Conservation (phyloP, 2,329 filamentous ascomycete species). For the Fusarium acutatum region DNA sequence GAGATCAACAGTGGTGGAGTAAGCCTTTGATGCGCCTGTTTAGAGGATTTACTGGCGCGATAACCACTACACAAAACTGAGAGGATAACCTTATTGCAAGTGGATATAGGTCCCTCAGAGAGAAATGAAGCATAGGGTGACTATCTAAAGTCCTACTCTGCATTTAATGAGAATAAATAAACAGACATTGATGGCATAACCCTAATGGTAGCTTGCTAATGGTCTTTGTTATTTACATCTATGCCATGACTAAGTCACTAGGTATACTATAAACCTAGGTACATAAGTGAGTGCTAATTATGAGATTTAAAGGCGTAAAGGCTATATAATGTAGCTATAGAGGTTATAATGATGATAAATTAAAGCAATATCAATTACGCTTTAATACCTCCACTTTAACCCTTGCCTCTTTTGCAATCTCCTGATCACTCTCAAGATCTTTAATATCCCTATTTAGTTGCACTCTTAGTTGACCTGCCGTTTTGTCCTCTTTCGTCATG, state of each 20-base stretch:
- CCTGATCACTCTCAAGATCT: not conserved
- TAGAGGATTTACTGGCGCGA: not conserved
- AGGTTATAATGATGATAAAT: too few relatives aligned
- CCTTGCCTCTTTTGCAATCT: not conserved
- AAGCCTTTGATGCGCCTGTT: not conserved
- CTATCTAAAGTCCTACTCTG: not conserved
- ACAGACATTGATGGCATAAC: not conserved
- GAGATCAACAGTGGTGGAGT: fast-evolving
- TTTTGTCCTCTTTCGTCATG: not conserved
- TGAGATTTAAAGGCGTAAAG: not conserved
- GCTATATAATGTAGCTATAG: not conserved
- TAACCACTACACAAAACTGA: fast-evolving
- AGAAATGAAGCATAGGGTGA: not conserved
- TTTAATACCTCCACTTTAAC: not conserved
- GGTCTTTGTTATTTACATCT: not conserved
- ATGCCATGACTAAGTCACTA: fast-evolving
- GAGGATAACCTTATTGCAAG: not conserved
- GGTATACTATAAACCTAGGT: not conserved
- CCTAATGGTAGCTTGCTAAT: not conserved
- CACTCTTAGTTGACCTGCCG: not conserved
- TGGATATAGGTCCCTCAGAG: not conserved
- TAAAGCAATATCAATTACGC: not conserved
- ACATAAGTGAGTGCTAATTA: not conserved
- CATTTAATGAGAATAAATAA: not conserved
- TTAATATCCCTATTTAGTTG: not conserved